Evolutionary conservation across 106 monocot species (phyloP).

Genomic region (Amphibolis antarctica): DNA sequence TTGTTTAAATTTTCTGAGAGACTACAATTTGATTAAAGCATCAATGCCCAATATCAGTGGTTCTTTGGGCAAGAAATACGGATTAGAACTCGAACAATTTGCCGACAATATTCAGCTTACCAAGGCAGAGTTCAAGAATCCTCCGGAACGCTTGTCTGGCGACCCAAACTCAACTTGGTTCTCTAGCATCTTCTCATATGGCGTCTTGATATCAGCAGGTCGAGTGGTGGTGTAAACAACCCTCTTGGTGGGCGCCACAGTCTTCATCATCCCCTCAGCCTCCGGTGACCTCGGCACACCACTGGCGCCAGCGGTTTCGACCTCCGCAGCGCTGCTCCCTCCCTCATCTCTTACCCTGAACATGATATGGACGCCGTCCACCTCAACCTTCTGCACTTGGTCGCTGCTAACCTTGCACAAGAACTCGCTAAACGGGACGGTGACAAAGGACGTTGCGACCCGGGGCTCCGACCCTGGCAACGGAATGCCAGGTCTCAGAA

Average conservation of each 20-base stretch:
- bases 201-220: conserved; percentile 86
- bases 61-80: no score
- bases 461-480: conserved; percentile 61
- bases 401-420: conserved; percentile 71
- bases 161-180: conserved; percentile 95
- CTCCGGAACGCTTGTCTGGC: conserved; percentile 84
- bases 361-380: conserved; percentile 88
- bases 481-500: conserved; percentile 69
- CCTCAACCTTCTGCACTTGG: conserved; percentile 91
- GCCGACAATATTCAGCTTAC: conserved; percentile 26
- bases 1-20: no score
- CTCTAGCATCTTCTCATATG: conserved; percentile 96
- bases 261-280: conserved; percentile 38
- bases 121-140: conserved; percentile 78
- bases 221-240: conserved; percentile 79
- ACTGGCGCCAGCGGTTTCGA: conserved; percentile 11
- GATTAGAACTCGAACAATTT: no score
- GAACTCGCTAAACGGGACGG: conserved; percentile 92
- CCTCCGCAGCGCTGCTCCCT: conserved; percentile 6
- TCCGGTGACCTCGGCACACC: conserved; percentile 27
- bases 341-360: conserved; percentile 48
- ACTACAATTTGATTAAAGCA: no score
- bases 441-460: conserved; percentile 42
- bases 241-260: conserved; percentile 47
- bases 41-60: no score